Evolutionary conservation across 257 asterid species (phyloP).

Genomic region (Salvia splendens): DNA sequence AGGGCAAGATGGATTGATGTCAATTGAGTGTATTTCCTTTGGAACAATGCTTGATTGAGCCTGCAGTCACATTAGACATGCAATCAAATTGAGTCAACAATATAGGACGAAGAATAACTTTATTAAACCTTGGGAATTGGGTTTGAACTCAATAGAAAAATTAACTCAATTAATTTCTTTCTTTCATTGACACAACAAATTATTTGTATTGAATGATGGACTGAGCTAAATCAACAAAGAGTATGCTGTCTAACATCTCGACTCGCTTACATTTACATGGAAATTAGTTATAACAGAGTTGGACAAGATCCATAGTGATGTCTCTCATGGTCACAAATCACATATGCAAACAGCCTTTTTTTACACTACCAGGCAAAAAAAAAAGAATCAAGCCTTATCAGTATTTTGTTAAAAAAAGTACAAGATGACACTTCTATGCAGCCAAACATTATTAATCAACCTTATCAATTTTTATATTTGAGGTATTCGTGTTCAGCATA

Average conservation of each 20-base stretch:
- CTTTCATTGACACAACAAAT: not conserved
- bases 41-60: constrained; percentile 80
- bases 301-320: not conserved
- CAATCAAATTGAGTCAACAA: constrained; percentile 15
- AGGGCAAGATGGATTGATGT: constrained; percentile 84
- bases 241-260: constrained; percentile 16
- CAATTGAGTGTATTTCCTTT: constrained; percentile 84
- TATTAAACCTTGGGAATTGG: constrained; percentile 17
- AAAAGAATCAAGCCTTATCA: not conserved
- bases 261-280: not conserved
- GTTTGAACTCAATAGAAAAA: not conserved
- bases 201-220: not conserved
- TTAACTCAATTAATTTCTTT: not conserved
- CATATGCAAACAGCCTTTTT: not conserved
- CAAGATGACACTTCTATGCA: constrained; percentile 4
- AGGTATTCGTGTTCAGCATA: constrained; percentile 13
- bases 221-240: constrained; percentile 15
- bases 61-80: constrained; percentile 47
- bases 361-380: not conserved
- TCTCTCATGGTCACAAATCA: not conserved
- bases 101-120: constrained; percentile 16
- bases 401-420: not conserved
- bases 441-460: constrained; percentile 2
- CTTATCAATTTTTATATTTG: not conserved
- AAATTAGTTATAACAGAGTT: not conserved